Percentiles rank a stretch among this genome's conserved stretches.
Conservation (phyloP, 2,329 filamentous ascomycete species). For the Neopestalotiopsis rosae region DNA sequence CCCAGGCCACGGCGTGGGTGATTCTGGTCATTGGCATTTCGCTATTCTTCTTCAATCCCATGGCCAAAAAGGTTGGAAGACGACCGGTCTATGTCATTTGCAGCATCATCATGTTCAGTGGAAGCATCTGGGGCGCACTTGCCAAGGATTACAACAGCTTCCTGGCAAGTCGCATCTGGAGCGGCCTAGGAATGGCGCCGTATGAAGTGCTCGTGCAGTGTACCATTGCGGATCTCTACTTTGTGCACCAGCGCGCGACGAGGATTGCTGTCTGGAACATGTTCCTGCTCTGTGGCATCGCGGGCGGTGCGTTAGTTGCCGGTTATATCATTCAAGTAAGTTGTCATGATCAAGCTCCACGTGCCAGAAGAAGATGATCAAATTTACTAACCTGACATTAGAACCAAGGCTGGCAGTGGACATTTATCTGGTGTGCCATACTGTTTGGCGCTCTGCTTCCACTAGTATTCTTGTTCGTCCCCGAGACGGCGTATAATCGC, state of each 20-base stretch:
- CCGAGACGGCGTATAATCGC: slow-evolving; percentile 54
- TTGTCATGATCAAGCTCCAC: too few species aligned
- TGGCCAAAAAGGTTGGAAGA: slow-evolving; percentile 55
- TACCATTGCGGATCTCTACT: slow-evolving; percentile 53
- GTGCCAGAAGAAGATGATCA: too few species aligned
- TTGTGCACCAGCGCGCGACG: slow-evolving; percentile 50
- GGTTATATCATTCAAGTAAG: slow-evolving; percentile 45
- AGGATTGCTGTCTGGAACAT: slow-evolving; percentile 48
- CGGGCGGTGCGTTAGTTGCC: slow-evolving; percentile 44
- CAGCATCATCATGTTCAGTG: slow-evolving; percentile 51
- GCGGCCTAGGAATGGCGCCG: slow-evolving; percentile 54
- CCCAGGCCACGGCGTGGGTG: slow-evolving; percentile 53
- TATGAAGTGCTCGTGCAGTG: slow-evolving; percentile 59
- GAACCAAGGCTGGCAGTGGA: slow-evolving; percentile 47
- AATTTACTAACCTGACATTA: slow-evolving; percentile 18
- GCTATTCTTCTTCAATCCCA: slow-evolving; percentile 55
- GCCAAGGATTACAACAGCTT: slow-evolving; percentile 50
- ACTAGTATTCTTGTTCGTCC: slow-evolving; percentile 52
- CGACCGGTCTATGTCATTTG: slow-evolving; percentile 55
- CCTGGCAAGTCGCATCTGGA: slow-evolving; percentile 50
- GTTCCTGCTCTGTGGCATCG: slow-evolving; percentile 45
- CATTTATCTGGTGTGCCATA: slow-evolving; percentile 53
- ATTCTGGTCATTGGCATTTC: slow-evolving; percentile 53
- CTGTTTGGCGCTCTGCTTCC: slow-evolving; percentile 49
- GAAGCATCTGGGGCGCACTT: slow-evolving; percentile 52